Conservation (phyloP, 2,329 filamentous ascomycete genomes). For the Diaporthe vexans region DNA sequence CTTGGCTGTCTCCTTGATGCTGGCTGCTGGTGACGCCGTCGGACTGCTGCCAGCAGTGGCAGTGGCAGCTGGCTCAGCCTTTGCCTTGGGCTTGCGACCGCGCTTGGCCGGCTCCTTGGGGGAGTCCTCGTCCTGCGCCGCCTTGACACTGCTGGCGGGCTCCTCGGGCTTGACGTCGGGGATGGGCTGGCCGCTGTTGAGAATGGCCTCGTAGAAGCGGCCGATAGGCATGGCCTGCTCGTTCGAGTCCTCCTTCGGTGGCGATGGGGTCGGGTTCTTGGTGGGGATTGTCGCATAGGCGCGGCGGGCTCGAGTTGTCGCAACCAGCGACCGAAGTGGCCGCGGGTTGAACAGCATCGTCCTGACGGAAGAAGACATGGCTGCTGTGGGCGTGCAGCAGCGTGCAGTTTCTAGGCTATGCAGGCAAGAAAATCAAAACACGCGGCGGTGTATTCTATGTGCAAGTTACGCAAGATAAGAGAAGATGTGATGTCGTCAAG, state of each 20-base stretch:
- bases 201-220: slow-evolving; percentile 71
- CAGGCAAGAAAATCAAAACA: not conserved
- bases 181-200: slow-evolving; percentile 61
- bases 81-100: slow-evolving; percentile 45
- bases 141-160: slow-evolving; percentile 56
- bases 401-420: not conserved
- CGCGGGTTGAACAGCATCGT: slow-evolving; percentile 50
- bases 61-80: slow-evolving; percentile 37
- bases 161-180: slow-evolving; percentile 59
- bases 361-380: slow-evolving; percentile 39
- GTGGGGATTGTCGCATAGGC: slow-evolving; percentile 49
- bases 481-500: slow-evolving; percentile 6
- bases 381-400: slow-evolving; percentile 9
- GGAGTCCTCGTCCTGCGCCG: slow-evolving; percentile 36
- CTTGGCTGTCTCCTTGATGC: slow-evolving; percentile 41
- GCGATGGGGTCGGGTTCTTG: slow-evolving; percentile 47
- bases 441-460: not conserved
- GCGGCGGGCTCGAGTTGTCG: slow-evolving; percentile 42
- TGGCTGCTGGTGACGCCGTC: slow-evolving; percentile 39
- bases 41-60: slow-evolving; percentile 36
- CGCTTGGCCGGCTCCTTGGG: slow-evolving; percentile 44
- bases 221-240: slow-evolving; percentile 67
- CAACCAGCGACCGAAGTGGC: slow-evolving; percentile 45
- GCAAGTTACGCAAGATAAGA: not conserved
- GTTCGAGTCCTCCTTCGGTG: slow-evolving; percentile 47